These are phyloP conservation scores for Anisodus acutangulus DNA, from an alignment of 257 asterid genomes.

Conservation along the genomic window DNA sequence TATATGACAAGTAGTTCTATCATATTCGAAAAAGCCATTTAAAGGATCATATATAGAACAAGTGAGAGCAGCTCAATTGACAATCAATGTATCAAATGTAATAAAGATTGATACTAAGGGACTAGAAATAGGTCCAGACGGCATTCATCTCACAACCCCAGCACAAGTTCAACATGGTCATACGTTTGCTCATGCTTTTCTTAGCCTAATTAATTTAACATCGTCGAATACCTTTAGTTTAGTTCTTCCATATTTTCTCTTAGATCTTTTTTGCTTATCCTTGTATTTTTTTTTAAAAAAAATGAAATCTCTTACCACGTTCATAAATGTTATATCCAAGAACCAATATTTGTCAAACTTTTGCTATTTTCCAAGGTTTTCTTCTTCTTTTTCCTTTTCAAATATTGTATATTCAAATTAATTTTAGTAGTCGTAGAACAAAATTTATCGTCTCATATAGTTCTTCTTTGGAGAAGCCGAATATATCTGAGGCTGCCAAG, in stretches of 20 bases:
- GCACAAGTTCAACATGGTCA: constrained; percentile 63
- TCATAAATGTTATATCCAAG: not conserved
- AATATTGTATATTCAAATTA: not conserved
- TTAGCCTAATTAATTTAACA: not conserved
- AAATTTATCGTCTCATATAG: not conserved
- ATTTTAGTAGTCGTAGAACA: not conserved
- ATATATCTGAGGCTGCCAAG: not conserved
- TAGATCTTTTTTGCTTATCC: not conserved
- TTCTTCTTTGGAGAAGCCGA: not conserved
- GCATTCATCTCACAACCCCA: constrained; percentile 56
- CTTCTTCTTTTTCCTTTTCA: not conserved
- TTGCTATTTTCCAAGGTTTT: not conserved
- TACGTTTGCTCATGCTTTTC: constrained; percentile 55
- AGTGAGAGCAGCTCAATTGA: constrained; percentile 65
- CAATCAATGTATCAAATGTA: constrained; percentile 49
- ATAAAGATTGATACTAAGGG: constrained; percentile 68
- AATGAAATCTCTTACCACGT: not conserved
- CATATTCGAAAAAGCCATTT: not conserved
- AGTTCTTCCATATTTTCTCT: not conserved
- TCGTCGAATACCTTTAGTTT: not conserved
- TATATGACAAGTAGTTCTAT: not conserved
- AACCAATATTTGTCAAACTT: not conserved
- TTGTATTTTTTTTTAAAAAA: not conserved
- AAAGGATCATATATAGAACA: constrained; percentile 49
- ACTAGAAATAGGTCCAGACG: constrained; percentile 45